phyloP scores from a whole-genome alignment of 306 rosid species.

The Argentina anserina region DNA sequence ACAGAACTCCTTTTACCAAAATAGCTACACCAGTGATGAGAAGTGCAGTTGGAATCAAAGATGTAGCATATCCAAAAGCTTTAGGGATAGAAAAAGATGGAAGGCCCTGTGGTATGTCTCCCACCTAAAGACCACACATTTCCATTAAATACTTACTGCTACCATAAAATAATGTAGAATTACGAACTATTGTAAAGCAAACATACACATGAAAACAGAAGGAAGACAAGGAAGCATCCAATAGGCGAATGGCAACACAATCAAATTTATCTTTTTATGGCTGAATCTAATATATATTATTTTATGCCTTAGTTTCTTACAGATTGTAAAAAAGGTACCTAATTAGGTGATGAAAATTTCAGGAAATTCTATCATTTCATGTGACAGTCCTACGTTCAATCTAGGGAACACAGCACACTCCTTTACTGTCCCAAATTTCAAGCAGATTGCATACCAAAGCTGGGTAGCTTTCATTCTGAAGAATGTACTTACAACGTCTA shows the following conservation, averaged over 20 bases:
- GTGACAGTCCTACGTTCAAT: background rate
- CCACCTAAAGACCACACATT: slow-evolving; percentile 58
- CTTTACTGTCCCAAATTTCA: slow-evolving; percentile 2
- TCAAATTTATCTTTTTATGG: background rate
- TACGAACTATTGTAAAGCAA: slow-evolving; percentile 15
- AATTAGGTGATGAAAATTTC: background rate
- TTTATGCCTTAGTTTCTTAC: background rate
- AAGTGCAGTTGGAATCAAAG: slow-evolving; percentile 90
- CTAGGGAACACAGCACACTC: background rate
- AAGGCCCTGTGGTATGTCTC: slow-evolving; percentile 92
- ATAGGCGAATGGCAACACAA: background rate
- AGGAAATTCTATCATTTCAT: slow-evolving; percentile 6
- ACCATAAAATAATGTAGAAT: slow-evolving; percentile 3
- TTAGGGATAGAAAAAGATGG: slow-evolving; percentile 85
- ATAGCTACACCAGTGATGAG: slow-evolving; percentile 96
- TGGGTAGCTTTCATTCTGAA: background rate
- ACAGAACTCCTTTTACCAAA: slow-evolving; percentile 58
- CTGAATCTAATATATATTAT: background rate
- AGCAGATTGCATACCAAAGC: background rate
- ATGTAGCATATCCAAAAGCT: slow-evolving; percentile 53
- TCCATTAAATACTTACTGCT: slow-evolving; percentile 19
- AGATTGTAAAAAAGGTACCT: background rate
- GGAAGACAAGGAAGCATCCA: slow-evolving; percentile 22
- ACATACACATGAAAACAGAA: slow-evolving; percentile 9
- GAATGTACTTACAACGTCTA: background rate